phyloP scores from a whole-genome alignment of 2,329 filamentous ascomycete genomes.

The Phialemoniopsis sp. region DNA sequence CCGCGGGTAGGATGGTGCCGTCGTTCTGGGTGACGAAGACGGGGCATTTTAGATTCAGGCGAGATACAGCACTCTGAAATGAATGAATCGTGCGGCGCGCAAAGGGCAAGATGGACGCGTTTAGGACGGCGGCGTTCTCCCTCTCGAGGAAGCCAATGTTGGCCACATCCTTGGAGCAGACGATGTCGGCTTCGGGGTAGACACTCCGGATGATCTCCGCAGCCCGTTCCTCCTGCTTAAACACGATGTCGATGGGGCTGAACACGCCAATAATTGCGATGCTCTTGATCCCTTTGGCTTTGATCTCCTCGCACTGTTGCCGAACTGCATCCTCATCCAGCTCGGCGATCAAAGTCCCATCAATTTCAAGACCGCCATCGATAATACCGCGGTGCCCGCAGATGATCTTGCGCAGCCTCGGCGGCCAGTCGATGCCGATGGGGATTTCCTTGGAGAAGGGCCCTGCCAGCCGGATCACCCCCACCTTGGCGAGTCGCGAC shows the following conservation, averaged over 20 bases:
- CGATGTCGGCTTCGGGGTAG: slow-evolving; percentile 37
- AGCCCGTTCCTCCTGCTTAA: slow-evolving; percentile 43
- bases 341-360: slow-evolving; percentile 40
- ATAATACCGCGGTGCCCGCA: slow-evolving; percentile 39
- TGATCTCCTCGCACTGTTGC: slow-evolving; percentile 31
- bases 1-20: slow-evolving; percentile 53
- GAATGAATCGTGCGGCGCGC: slow-evolving; percentile 51
- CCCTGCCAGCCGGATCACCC: slow-evolving; percentile 49
- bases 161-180: slow-evolving; percentile 47
- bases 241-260: slow-evolving; percentile 45
- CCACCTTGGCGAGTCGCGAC: slow-evolving; percentile 41
- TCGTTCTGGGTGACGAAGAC: slow-evolving; percentile 63
- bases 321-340: slow-evolving; percentile 36
- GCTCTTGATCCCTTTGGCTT: slow-evolving; percentile 35
- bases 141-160: slow-evolving; percentile 54
- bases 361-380: slow-evolving; percentile 47
- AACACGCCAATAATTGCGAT: slow-evolving; percentile 47
- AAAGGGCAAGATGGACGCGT: slow-evolving; percentile 56
- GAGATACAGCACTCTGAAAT: slow-evolving; percentile 47
- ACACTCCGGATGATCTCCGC: slow-evolving; percentile 34
- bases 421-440: slow-evolving; percentile 50
- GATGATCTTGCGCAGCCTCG: slow-evolving; percentile 40
- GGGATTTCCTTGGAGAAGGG: slow-evolving; percentile 47
- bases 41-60: slow-evolving; percentile 45
- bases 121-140: slow-evolving; percentile 62